These are phyloP conservation scores for Leptomonas pyrrhocoris DNA, from an alignment of 208 protist species.

Conservation along the genomic window DNA sequence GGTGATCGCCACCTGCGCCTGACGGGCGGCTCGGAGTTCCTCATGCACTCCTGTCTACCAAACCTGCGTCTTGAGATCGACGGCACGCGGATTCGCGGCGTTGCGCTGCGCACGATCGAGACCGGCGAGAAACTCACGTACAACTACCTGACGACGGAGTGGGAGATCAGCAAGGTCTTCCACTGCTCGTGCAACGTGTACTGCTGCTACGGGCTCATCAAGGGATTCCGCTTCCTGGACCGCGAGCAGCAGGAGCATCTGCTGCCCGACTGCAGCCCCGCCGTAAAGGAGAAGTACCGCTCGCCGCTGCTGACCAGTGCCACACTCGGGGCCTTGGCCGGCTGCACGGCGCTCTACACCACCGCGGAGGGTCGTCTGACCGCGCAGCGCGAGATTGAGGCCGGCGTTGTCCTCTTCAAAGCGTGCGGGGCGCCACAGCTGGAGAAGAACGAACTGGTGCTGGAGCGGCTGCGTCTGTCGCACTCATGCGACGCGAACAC, in stretches of 20 bases:
- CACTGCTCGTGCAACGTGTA: constrained; percentile 78
- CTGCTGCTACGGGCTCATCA: constrained; percentile 83
- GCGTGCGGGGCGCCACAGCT: constrained; percentile 32
- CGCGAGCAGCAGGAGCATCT: constrained; percentile 74
- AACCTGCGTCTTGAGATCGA: constrained; percentile 81
- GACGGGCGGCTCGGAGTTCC: constrained; percentile 77
- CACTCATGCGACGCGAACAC: constrained; percentile 84
- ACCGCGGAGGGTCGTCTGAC: constrained; percentile 47
- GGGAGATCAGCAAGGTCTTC: constrained; percentile 83
- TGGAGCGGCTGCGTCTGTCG: constrained; percentile 57
- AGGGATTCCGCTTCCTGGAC: constrained; percentile 80
- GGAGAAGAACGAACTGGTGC: constrained; percentile 41
- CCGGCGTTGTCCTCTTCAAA: constrained; percentile 67
- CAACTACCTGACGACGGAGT: constrained; percentile 91
- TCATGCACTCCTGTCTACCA: constrained; percentile 85
- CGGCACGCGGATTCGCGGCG: constrained; percentile 60
- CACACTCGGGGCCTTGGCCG: constrained; percentile 35
- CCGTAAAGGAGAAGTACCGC: constrained; percentile 69
- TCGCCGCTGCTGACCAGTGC: constrained; percentile 40
- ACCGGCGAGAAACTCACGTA: constrained; percentile 74
- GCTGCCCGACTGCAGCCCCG: constrained; percentile 62
- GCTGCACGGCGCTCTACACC: constrained; percentile 38
- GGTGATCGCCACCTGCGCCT: constrained; percentile 75
- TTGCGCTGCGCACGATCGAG: constrained; percentile 79
- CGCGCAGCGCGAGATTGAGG: constrained; percentile 54